Evolutionary conservation across 331 rosid species (phyloP).

Genomic region (Pyrus hybrid): DNA sequence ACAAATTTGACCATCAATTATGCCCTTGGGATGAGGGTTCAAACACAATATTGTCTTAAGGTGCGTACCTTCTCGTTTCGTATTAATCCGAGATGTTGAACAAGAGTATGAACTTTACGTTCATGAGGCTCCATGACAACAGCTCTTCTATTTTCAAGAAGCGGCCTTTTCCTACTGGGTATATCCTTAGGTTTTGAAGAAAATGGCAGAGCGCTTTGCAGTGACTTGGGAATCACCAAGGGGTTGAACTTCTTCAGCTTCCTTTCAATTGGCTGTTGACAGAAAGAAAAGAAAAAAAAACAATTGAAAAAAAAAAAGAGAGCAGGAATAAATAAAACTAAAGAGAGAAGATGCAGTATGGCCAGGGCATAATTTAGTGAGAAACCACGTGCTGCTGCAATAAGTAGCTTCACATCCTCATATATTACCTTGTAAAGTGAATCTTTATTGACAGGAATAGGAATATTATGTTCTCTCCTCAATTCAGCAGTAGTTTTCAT

Average conservation of each 20-base stretch:
- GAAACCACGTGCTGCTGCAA: background rate
- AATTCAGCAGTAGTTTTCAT: constrained; percentile 92
- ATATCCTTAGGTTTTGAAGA: constrained; percentile 61
- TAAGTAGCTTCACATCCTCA: constrained; percentile 1
- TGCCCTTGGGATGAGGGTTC: background rate
- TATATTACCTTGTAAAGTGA: constrained; percentile 70
- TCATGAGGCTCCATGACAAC: constrained; percentile 67
- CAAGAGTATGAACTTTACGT: constrained; percentile 52
- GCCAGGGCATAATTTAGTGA: background rate
- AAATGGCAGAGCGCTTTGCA: constrained; percentile 65
- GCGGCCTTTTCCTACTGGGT: constrained; percentile 32
- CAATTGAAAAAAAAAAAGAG: background rate
- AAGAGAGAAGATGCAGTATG: background rate
- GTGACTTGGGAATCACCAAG: constrained; percentile 68
- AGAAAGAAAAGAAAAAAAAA: background rate
- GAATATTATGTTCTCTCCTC: constrained; percentile 70
- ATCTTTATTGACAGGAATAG: constrained; percentile 78
- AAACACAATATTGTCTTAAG: background rate
- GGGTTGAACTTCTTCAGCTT: constrained; percentile 69
- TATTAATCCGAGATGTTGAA: constrained; percentile 58
- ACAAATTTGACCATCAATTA: background rate
- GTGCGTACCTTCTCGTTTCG: constrained; percentile 45
- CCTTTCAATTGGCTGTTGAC: constrained; percentile 71
- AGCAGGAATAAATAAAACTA: background rate
- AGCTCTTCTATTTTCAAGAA: constrained; percentile 55